Evolutionary conservation across 164 flowering plant genomes (phyloP).

Genomic region (Hamamelis virginiana): DNA sequence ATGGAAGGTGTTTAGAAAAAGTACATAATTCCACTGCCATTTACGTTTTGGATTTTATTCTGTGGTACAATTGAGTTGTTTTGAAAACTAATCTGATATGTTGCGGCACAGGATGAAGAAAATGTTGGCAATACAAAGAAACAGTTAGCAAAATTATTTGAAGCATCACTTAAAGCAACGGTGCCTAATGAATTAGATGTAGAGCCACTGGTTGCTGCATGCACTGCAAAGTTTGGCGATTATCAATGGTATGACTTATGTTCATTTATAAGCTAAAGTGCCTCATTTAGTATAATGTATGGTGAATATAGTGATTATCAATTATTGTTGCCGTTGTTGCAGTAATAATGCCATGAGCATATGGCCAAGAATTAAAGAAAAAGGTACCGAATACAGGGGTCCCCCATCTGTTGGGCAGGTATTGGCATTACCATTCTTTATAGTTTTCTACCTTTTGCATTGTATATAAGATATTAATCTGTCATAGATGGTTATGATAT

Average conservation of each 20-base stretch:
- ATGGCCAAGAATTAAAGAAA: constrained; percentile 73
- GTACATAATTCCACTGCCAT: no score
- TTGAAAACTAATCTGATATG: neutral
- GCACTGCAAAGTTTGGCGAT: constrained; percentile 74
- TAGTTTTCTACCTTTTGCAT: neutral
- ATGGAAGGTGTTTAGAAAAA: no score
- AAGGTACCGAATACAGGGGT: constrained; percentile 45
- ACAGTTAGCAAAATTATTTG: constrained; percentile 58
- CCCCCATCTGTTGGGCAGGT: constrained; percentile 89
- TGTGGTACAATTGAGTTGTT: neutral
- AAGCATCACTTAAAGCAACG: constrained; percentile 50
- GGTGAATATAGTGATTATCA: neutral
- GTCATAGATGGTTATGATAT: neutral
- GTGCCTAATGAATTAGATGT: constrained; percentile 57
- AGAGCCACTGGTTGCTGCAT: constrained; percentile 62
- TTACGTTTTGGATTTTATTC: neutral
- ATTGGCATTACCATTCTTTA: neutral
- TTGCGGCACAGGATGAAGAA: constrained; percentile 45
- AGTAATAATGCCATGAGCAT: constrained; percentile 95
- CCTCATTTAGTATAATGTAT: no score
- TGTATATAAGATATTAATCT: neutral
- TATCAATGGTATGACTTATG: constrained; percentile 72
- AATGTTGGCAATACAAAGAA: constrained; percentile 57
- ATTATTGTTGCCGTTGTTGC: constrained; percentile 2
- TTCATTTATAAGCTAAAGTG: neutral